Base-by-base conservation (phyloP, 805 yeast genomes). In the Starmerella riodocensis region DNA sequence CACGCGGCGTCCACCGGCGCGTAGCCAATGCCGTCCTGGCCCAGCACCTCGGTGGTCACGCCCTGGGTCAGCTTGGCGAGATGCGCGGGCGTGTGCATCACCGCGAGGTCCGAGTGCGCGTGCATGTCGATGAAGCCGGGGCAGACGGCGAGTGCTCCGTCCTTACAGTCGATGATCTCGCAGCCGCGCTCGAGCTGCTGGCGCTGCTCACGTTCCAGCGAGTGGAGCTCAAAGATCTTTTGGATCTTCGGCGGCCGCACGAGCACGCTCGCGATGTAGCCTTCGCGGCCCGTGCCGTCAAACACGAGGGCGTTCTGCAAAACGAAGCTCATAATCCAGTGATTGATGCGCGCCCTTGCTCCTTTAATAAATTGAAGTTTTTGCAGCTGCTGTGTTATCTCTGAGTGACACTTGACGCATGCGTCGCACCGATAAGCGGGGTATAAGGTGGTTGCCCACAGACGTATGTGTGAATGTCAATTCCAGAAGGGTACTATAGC, bases 101-200 rank as follows among this genome's bases (percentile, higher is more conserved):
- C 29, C 12, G 37, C 18, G 17, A 44, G 32, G 29, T 44, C 48
- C 14, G 48, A 44, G 27, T 44, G 48, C 4, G 48, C 48, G 29
- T 44, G 48, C 45, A 44, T 41, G 32, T 44, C 48, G 13, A 44
- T 41, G 41, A 44, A 38, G 13, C 48, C 48, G 12, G 48, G 48
- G 34, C 37, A 24, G 8, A 44, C 14, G 5, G 32, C 48, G 11
- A 18, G 27, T 24, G 16, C 6, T 8, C 45, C 42, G 12, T 31
- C 9, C 17, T 29, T 18, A 27, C 48, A 41, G 32, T 44, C 43
- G 17, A 44, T 20, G 7, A 44, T 20, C 7, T 33, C 31, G 11
- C 11, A n/a, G 9, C 6, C 19, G 8, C 4, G 7, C 13, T n/a
- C 23, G 12, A 41, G 23, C 9, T 14, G 22, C 28, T 34, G 32